These are phyloP conservation scores for Craterostigma plantagineum DNA, from an alignment of 257 asterid genomes.

Conservation along the genomic window DNA sequence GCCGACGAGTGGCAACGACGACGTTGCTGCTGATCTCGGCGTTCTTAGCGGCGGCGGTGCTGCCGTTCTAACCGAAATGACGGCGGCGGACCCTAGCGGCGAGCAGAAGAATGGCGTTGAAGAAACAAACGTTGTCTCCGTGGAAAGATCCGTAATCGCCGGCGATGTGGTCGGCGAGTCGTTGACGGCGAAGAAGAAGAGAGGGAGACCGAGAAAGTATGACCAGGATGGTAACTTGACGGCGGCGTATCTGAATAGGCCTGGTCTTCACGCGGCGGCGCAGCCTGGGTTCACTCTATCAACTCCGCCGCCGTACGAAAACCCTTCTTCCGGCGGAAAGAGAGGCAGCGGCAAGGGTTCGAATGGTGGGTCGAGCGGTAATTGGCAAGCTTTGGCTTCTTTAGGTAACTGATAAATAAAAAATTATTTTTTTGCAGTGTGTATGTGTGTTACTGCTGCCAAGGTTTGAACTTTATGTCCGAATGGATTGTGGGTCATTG, in stretches of 20 bases:
- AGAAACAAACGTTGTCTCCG: neutral
- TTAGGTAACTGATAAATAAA: slow-evolving; percentile 19
- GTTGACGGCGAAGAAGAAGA: slow-evolving; percentile 24
- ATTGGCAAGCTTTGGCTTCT: slow-evolving; percentile 35
- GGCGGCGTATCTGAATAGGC: slow-evolving; percentile 14
- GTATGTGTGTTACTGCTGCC: neutral
- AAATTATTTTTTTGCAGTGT: neutral
- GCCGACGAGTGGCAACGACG: slow-evolving; percentile 7
- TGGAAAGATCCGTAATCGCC: slow-evolving; percentile 9
- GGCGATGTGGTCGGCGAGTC: slow-evolving; percentile 6
- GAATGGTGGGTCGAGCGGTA: slow-evolving; percentile 16
- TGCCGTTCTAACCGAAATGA: slow-evolving; percentile 18
- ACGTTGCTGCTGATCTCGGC: slow-evolving; percentile 2
- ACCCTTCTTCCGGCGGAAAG: slow-evolving; percentile 20
- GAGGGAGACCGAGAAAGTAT: slow-evolving; percentile 62
- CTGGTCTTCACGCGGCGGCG: slow-evolving; percentile 6
- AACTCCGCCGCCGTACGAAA: slow-evolving; percentile 23
- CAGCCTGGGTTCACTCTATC: slow-evolving; percentile 31
- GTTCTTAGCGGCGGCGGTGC: slow-evolving; percentile 12
- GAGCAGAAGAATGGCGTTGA: slow-evolving; percentile 3
- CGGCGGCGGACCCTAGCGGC: slow-evolving; percentile 3
- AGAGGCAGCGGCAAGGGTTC: slow-evolving; percentile 33
- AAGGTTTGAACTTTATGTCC: slow-evolving; percentile 1
- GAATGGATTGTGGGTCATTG: too few species aligned
- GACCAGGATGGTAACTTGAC: slow-evolving; percentile 48